Evolutionary conservation across 2,329 filamentous ascomycete genomes (phyloP).

Genomic region (Teratosphaeria pseudoeucalypti): DNA sequence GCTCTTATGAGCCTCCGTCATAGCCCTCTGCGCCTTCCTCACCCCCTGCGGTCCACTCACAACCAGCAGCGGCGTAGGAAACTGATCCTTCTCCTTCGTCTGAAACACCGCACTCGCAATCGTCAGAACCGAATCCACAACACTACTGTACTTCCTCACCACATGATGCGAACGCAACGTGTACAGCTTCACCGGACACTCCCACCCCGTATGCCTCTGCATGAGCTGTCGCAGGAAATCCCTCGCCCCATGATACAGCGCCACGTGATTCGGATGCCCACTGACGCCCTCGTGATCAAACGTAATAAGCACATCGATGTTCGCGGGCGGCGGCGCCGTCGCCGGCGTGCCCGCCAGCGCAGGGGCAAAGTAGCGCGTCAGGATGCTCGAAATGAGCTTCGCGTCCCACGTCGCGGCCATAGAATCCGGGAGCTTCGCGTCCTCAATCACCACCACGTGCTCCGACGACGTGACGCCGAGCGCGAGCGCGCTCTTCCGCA

Average conservation of each 20-base stretch:
- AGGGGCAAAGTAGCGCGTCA: constrained; percentile 65
- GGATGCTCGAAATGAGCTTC: constrained; percentile 56
- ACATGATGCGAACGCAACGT: constrained; percentile 65
- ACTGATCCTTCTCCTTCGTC: constrained; percentile 43
- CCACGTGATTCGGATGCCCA: constrained; percentile 85
- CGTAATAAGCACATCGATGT: constrained; percentile 75
- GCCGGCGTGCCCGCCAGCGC: constrained; percentile 38
- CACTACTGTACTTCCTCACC: constrained; percentile 67
- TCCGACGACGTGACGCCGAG: constrained; percentile 65
- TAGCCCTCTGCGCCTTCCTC: constrained; percentile 66
- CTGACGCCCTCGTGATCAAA: constrained; percentile 80
- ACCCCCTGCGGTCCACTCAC: constrained; percentile 56
- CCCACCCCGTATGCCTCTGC: constrained; percentile 52
- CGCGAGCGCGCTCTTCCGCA: constrained; percentile 66
- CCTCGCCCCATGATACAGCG: constrained; percentile 71
- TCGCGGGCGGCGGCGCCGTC: constrained; percentile 38
- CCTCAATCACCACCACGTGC: constrained; percentile 79
- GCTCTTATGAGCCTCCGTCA: constrained; percentile 81
- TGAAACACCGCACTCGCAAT: constrained; percentile 46
- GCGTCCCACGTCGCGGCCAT: constrained; percentile 74
- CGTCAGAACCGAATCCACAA: constrained; percentile 67
- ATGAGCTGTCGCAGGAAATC: constrained; percentile 60
- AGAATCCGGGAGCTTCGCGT: constrained; percentile 74
- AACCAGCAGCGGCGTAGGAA: constrained; percentile 53
- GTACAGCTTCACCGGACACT: constrained; percentile 72